Base-by-base conservation (phyloP, 805 yeast genomes). In the Metschnikowia corniflorae region DNA sequence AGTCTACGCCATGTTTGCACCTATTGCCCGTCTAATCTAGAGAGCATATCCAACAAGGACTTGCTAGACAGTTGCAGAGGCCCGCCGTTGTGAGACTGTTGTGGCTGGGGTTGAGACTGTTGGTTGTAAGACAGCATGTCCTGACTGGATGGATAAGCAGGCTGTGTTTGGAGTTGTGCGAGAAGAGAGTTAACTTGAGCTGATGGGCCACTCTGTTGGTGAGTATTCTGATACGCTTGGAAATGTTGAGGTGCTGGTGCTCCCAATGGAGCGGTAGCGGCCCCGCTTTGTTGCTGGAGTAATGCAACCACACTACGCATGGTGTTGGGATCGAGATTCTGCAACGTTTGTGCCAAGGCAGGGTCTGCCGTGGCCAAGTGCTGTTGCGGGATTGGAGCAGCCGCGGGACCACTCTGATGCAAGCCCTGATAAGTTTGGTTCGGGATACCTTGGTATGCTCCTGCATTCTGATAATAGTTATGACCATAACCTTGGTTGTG, bases 21-120 rank as follows among this genome's bases (percentile, higher is more conserved):
- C 19, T 20, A 29, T 7, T 29, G 15, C 37, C 58, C 54, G 31
- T 59, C 57, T 41, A 64, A 54, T 39, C 65, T 51, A 6, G 68
- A 59, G 35, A 64, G 57, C 26, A 68, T 64, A 10, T 65, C 69
- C 64, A 61, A 55, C 34, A 64, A 46, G 2, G 63, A 50, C 25
- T 52, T 42, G 28, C 44, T 48, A 23, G 46, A 33, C 24, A 39
- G 44, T 16, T 33, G 43, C 23, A 38, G 53, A 14, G 38, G 47
- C 3, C 44, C 31, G 35, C n/a, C 27, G 21, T 29, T 35, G 30
- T 25, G 26, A 34, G 36, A 31, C 29, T 47, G 37, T 21, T 26
- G 46, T 17, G 39, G 42, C n/a, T 26, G 43, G 15, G 31, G 39
- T 10, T 33, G 41, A 22, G n/a, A n/a, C n/a, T n/a, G n/a, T n/a